These are phyloP conservation scores for Macrocystidia cucumis DNA, from an alignment of 1,284 basidiomycete genomes.

Conservation along the genomic window DNA sequence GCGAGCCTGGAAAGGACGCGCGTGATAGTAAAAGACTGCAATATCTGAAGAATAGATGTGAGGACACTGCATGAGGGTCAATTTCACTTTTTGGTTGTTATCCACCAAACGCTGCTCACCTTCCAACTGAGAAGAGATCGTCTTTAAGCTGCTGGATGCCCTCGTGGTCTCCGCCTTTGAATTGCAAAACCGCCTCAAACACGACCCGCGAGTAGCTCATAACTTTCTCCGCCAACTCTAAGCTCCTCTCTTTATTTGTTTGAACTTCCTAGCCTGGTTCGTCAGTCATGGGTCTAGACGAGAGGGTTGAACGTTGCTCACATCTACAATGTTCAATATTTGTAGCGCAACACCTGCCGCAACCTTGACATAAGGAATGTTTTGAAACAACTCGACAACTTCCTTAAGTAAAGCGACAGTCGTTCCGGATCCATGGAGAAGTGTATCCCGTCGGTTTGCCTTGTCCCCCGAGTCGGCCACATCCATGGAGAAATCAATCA, in stretches of 20 bases:
- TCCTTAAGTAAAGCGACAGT: constrained; percentile 10
- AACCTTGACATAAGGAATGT: constrained; percentile 17
- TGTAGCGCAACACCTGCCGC: constrained; percentile 14
- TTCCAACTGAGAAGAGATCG: constrained; percentile 14
- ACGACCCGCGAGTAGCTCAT: constrained; percentile 16
- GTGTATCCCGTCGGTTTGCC: not conserved
- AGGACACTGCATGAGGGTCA: constrained; percentile 11
- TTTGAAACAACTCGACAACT: constrained; percentile 11
- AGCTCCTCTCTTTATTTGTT: constrained; percentile 14
- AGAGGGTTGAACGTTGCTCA: constrained; percentile 5
- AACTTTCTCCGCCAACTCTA: constrained; percentile 17
- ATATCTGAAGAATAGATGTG: constrained; percentile 12
- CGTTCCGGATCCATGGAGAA: not conserved
- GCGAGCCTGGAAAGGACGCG: constrained; percentile 9
- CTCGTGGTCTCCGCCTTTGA: constrained; percentile 5
- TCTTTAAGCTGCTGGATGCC: constrained; percentile 13
- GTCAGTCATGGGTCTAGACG: not conserved
- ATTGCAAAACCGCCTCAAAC: constrained; percentile 15
- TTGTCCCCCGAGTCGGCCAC: too few species aligned
- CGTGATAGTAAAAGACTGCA: constrained; percentile 10
- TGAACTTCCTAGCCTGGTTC: constrained; percentile 13
- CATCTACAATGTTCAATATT: constrained; percentile 17
- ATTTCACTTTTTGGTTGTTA: too few species aligned
- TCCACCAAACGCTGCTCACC: constrained; percentile 1
- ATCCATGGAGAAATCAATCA: too few species aligned